Evolutionary conservation across 169 alveolate genomes (phyloP).

Genomic region (Cytauxzoon felis): DNA sequence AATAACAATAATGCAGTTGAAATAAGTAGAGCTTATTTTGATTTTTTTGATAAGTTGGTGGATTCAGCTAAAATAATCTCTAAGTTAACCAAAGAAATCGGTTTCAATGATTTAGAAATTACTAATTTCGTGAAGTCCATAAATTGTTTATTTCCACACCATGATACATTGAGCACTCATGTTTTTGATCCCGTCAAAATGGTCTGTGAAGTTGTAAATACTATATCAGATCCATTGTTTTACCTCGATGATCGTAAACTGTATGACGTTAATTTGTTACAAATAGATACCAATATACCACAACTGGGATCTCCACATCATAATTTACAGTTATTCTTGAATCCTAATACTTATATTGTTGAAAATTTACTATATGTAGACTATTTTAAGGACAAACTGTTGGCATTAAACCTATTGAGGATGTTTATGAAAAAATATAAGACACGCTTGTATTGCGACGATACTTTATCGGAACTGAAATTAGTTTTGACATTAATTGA

Average conservation of each 20-base stretch:
- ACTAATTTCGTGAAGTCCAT: constrained; percentile 49
- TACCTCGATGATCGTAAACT: constrained; percentile 61
- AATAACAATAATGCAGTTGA: constrained; percentile 6
- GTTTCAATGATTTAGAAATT: constrained; percentile 43
- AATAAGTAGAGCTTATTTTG: constrained; percentile 33
- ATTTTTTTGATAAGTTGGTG: constrained; percentile 8
- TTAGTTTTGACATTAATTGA: constrained; percentile 42
- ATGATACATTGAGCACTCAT: constrained; percentile 21
- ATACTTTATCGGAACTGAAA: constrained; percentile 43
- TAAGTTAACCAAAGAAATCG: constrained; percentile 25
- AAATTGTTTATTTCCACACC: constrained; percentile 19
- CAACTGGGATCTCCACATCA: constrained; percentile 32
- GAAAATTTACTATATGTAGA: constrained; percentile 18
- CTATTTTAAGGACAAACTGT: constrained; percentile 27
- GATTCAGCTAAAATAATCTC: constrained; percentile 37
- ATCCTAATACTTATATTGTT: constrained; percentile 2
- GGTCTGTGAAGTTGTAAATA: not conserved
- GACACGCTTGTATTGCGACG: constrained; percentile 38
- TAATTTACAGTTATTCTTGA: constrained; percentile 12
- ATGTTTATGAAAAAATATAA: constrained; percentile 54
- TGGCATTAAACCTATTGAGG: constrained; percentile 25
- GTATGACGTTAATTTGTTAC: constrained; percentile 36
- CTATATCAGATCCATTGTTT: constrained; percentile 39
- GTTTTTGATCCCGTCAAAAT: constrained; percentile 1
- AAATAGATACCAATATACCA: constrained; percentile 21